phyloP scores from a whole-genome alignment of 2,329 filamentous ascomycete genomes.

The Fusarium chuoi region DNA sequence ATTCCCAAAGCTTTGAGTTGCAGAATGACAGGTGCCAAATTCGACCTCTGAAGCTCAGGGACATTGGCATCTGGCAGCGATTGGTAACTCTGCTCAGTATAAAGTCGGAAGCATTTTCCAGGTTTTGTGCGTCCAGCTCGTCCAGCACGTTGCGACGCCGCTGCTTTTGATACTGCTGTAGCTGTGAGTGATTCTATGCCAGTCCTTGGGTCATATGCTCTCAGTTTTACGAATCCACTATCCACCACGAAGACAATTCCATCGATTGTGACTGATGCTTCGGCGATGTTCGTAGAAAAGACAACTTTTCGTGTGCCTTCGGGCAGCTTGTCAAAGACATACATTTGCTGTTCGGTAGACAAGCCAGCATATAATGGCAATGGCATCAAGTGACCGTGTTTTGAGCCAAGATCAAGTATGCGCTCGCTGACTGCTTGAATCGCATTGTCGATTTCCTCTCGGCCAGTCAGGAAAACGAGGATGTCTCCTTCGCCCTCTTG shows the following conservation, averaged over 20 bases:
- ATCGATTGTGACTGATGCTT: slow-evolving; percentile 94
- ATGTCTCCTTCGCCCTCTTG: slow-evolving; percentile 87
- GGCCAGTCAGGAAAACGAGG: slow-evolving; percentile 88
- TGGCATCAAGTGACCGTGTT: slow-evolving; percentile 45
- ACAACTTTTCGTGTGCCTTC: slow-evolving; percentile 90
- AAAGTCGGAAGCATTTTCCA: slow-evolving; percentile 94
- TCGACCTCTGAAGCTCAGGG: slow-evolving; percentile 92
- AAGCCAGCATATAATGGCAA: slow-evolving; percentile 91
- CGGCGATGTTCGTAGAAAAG: slow-evolving; percentile 94
- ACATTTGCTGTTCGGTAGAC: slow-evolving; percentile 91
- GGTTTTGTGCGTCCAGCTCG: slow-evolving; percentile 88
- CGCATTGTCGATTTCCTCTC: slow-evolving; percentile 89
- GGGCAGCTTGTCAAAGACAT: slow-evolving; percentile 86
- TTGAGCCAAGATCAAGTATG: slow-evolving; percentile 64
- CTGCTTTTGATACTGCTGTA: slow-evolving; percentile 87
- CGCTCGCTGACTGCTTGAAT: slow-evolving; percentile 84
- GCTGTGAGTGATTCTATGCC: slow-evolving; percentile 89
- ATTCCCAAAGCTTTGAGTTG: slow-evolving; percentile 96
- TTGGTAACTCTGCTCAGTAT: slow-evolving; percentile 79
- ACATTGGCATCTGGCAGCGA: slow-evolving; percentile 76
- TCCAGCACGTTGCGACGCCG: slow-evolving; percentile 90
- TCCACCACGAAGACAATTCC: slow-evolving; percentile 93
- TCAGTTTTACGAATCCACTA: slow-evolving; percentile 88
- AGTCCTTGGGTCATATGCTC: slow-evolving; percentile 83
- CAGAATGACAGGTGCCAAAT: slow-evolving; percentile 86